Evolutionary conservation across 495 filamentous ascomycete species (phyloP).

Genomic region (Chaetomidium leptoderma): DNA sequence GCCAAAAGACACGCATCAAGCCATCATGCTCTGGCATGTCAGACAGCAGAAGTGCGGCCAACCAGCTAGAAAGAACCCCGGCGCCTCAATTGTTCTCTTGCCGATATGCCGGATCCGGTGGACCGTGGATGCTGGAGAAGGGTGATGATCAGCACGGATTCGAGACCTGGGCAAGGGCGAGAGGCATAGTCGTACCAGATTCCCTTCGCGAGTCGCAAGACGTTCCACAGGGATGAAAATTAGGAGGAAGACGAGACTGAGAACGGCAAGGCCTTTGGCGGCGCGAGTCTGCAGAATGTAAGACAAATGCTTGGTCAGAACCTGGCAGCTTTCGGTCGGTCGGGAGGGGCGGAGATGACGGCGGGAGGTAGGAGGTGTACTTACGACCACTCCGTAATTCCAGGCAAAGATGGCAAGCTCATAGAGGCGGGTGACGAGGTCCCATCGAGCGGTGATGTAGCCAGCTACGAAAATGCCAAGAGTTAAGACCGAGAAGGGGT

Average conservation of each 20-base stretch:
- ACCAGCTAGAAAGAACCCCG: constrained; percentile 81
- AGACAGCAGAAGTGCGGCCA: constrained; percentile 30
- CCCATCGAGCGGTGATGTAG: constrained; percentile 98
- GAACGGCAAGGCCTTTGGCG: constrained; percentile 40
- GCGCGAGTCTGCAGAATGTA: constrained; percentile 37
- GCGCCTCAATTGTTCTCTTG: constrained; percentile 88
- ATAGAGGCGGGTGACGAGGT: constrained; percentile 91
- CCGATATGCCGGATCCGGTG: constrained; percentile 78
- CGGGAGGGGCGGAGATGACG: neutral
- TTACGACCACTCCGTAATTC: constrained; percentile 96
- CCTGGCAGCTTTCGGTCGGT: neutral
- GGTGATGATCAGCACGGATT: constrained; percentile 22
- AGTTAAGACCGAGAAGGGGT: constrained; percentile 90
- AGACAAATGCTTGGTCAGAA: constrained; percentile 11
- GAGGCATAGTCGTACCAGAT: constrained; percentile 36
- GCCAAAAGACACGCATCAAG: constrained; percentile 97
- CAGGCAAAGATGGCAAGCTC: constrained; percentile 95
- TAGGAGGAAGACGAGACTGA: constrained; percentile 41
- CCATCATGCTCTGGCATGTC: constrained; percentile 92
- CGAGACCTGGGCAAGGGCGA: neutral
- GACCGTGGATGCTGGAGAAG: constrained; percentile 73
- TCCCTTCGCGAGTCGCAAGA: constrained; percentile 42
- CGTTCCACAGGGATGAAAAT: constrained; percentile 47
- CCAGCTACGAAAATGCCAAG: constrained; percentile 98
- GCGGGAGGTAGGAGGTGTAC: constrained; percentile 29